These are phyloP conservation scores for Spathaspora passalidarum DNA, from an alignment of 805 yeast species.

Conservation along the genomic window DNA sequence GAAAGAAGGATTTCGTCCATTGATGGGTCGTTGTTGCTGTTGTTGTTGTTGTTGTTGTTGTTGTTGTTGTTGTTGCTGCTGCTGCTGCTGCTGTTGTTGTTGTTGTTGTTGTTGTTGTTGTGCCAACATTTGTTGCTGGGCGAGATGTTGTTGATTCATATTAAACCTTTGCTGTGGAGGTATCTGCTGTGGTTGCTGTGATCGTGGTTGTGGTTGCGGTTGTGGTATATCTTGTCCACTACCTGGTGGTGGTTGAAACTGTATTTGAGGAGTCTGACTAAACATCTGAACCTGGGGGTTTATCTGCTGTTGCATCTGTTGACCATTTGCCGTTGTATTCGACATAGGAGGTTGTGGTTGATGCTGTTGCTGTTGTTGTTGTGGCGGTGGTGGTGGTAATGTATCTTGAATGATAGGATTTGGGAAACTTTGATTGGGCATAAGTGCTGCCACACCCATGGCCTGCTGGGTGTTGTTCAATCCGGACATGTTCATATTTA, in stretches of 20 bases:
- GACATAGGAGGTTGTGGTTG: conserved; percentile 15
- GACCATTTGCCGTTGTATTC: conserved; percentile 3
- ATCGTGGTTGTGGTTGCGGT: conserved; percentile 4
- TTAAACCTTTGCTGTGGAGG: conserved; percentile 5
- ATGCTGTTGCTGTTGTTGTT: conserved; percentile 17
- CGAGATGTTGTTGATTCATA: conserved; percentile 5
- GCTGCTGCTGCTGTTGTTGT: not conserved
- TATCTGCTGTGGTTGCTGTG: not conserved
- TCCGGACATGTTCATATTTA: conserved; percentile 6
- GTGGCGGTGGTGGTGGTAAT: conserved; percentile 12
- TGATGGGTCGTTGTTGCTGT: not conserved
- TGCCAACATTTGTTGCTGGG: conserved; percentile 7
- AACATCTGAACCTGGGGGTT: conserved; percentile 12
- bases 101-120: conserved; percentile 8
- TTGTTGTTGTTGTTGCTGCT: conserved; percentile 1
- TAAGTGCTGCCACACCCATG: conserved; percentile 9
- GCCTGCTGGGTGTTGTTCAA: conserved; percentile 9
- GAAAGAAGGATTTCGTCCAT: conserved; percentile 2
- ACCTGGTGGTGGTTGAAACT: conserved; percentile 8
- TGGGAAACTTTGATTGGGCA: conserved; percentile 9
- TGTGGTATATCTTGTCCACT: conserved; percentile 4
- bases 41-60: conserved; percentile 7
- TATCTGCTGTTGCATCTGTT: conserved; percentile 15
- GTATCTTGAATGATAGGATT: conserved; percentile 12
- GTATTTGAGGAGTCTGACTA: conserved; percentile 12